These are phyloP conservation scores for Rasamsonia emersonii DNA, from an alignment of 2,329 filamentous ascomycete species.

Conservation along the genomic window DNA sequence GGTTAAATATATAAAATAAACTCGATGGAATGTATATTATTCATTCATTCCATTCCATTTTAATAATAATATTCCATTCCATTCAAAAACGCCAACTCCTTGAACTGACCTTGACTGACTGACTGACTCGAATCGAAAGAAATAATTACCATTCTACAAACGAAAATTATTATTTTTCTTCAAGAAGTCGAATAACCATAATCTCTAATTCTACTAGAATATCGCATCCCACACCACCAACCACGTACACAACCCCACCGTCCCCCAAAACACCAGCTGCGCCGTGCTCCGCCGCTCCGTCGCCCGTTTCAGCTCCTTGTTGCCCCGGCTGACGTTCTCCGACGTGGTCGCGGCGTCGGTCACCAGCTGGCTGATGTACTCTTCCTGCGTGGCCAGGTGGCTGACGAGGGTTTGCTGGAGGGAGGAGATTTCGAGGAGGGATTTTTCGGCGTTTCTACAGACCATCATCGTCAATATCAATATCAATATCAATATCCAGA, in stretches of 20 bases:
- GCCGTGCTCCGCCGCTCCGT: conserved; percentile 63
- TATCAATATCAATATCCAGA: not conserved
- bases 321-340: conserved; percentile 81
- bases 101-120: no score
- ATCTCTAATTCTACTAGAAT: no score
- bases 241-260: conserved; percentile 64
- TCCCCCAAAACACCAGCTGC: conserved; percentile 72
- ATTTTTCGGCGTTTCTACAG: conserved; percentile 73
- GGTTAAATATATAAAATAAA: no score
- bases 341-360: conserved; percentile 71
- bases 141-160: no score
- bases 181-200: no score
- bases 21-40: no score
- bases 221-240: conserved; percentile 72
- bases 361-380: conserved; percentile 82
- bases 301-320: conserved; percentile 83
- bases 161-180: no score
- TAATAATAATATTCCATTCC: no score
- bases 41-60: no score
- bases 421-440: conserved; percentile 83
- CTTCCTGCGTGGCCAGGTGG: conserved; percentile 77
- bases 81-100: no score
- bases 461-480: no score
- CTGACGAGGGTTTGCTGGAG: conserved; percentile 80
- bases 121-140: no score